Conservation (phyloP, 2,329 filamentous ascomycete genomes). For the Aspergillus floridensis region DNA sequence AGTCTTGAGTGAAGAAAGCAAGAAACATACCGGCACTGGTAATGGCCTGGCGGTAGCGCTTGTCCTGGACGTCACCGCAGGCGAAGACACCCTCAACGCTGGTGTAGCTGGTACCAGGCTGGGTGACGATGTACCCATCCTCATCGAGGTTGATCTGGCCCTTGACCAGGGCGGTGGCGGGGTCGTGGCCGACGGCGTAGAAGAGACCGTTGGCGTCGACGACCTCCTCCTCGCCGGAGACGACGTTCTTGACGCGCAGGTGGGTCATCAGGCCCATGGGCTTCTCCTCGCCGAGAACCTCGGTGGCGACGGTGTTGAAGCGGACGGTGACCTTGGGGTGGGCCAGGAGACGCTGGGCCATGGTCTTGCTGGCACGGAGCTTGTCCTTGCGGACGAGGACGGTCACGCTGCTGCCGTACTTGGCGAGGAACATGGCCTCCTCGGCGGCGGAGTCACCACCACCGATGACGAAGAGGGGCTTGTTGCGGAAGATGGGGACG, state of each 20-base stretch:
- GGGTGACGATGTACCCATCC: slow-evolving; percentile 87
- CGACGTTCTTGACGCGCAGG: slow-evolving; percentile 75
- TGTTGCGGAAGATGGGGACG: slow-evolving; percentile 95
- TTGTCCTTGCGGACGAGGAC: slow-evolving; percentile 87
- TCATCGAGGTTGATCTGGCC: slow-evolving; percentile 82
- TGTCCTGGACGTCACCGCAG: slow-evolving; percentile 97
- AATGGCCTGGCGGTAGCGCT: slow-evolving; percentile 95
- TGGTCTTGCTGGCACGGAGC: slow-evolving; percentile 84
- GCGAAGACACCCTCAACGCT: slow-evolving; percentile 91
- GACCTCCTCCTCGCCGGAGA: slow-evolving; percentile 74
- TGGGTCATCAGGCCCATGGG: slow-evolving; percentile 78
- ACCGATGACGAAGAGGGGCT: slow-evolving; percentile 91
- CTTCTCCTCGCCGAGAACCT: slow-evolving; percentile 81
- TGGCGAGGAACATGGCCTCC: slow-evolving; percentile 95
- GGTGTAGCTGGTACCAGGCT: slow-evolving; percentile 83
- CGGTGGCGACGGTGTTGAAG: slow-evolving; percentile 77
- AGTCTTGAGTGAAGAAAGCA: too few species aligned
- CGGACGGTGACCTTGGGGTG: slow-evolving; percentile 88
- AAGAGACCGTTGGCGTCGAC: slow-evolving; percentile 89
- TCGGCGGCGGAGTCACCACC: slow-evolving; percentile 96
- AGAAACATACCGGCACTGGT: slow-evolving; percentile 80
- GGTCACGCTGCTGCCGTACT: slow-evolving; percentile 93
- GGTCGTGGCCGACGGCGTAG: slow-evolving; percentile 96
- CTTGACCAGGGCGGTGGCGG: slow-evolving; percentile 86
- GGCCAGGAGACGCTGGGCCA: slow-evolving; percentile 77